Evolutionary conservation across 2,329 filamentous ascomycete genomes (phyloP).

Genomic region (Alternaria triticimaculans): DNA sequence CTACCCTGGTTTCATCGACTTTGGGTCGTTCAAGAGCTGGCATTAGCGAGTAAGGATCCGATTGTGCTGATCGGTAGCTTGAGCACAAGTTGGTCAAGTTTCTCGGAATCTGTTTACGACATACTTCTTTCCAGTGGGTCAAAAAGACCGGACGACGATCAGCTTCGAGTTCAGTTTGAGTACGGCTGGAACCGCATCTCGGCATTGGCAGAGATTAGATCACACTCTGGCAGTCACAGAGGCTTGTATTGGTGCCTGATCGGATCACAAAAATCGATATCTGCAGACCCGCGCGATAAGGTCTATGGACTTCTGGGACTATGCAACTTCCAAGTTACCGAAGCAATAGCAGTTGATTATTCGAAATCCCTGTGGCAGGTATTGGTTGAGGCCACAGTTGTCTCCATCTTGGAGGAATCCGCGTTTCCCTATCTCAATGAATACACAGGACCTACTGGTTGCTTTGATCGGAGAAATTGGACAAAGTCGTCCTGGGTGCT

Average conservation of each 20-base stretch:
- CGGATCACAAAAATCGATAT: rapidly evolving
- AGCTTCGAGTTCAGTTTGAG: no score
- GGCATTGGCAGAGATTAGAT: background rate
- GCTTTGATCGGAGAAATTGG: background rate
- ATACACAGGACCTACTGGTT: rapidly evolving
- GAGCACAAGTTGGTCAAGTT: background rate
- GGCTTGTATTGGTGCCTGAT: background rate
- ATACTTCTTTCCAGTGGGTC: background rate
- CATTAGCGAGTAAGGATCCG: background rate
- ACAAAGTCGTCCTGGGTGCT: background rate
- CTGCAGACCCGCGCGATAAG: background rate
- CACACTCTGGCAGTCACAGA: background rate
- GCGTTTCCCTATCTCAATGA: background rate
- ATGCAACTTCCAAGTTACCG: background rate
- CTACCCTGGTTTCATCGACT: background rate
- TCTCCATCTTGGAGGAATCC: background rate
- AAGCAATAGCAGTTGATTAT: background rate
- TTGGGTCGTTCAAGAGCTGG: background rate
- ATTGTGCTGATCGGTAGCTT: background rate
- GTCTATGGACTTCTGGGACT: background rate
- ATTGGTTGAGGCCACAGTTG: background rate
- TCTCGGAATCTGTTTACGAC: no score
- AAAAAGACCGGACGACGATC: background rate
- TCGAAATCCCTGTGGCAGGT: background rate
- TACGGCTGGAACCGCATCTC: no score